Conservation (phyloP, 2,329 filamentous ascomycete species). For the Metarhizium robertsii region DNA sequence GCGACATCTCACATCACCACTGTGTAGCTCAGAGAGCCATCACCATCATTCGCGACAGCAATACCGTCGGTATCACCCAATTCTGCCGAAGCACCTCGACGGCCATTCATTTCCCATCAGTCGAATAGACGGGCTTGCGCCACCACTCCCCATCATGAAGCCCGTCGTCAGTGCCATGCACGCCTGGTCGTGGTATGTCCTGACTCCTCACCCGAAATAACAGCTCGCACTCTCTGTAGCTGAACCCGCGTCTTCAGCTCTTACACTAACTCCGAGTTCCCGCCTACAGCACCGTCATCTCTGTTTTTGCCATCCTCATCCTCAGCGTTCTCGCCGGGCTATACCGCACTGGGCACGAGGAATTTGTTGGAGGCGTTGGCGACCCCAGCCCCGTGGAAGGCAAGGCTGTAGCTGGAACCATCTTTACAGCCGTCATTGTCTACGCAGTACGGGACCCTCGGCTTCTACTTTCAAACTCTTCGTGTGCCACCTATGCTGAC, state of each 20-base stretch:
- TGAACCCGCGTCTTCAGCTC: neutral
- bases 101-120: neutral
- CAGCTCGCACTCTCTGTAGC: neutral
- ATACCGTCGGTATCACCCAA: neutral
- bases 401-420: constrained; percentile 68
- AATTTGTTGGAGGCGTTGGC: constrained; percentile 67
- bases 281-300: constrained; percentile 57
- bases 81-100: neutral
- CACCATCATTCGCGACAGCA: neutral
- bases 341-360: constrained; percentile 73
- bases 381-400: constrained; percentile 66
- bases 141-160: constrained; percentile 62
- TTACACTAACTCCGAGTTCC: constrained; percentile 14
- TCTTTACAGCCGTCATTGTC: constrained; percentile 81
- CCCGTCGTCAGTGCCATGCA: constrained; percentile 85
- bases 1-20: neutral
- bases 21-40: neutral
- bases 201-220: no score
- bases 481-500: constrained; percentile 3
- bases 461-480: neutral
- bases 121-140: neutral
- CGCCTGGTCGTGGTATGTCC: constrained; percentile 83
- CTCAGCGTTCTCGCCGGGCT: constrained; percentile 57
- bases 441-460: constrained; percentile 61
- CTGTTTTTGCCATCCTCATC: constrained; percentile 56